Evolutionary conservation across 163 green algal species (phyloP), one percentile per base, ranked within the genome.

Genomic region (Scenedesmus sp.): DNA sequence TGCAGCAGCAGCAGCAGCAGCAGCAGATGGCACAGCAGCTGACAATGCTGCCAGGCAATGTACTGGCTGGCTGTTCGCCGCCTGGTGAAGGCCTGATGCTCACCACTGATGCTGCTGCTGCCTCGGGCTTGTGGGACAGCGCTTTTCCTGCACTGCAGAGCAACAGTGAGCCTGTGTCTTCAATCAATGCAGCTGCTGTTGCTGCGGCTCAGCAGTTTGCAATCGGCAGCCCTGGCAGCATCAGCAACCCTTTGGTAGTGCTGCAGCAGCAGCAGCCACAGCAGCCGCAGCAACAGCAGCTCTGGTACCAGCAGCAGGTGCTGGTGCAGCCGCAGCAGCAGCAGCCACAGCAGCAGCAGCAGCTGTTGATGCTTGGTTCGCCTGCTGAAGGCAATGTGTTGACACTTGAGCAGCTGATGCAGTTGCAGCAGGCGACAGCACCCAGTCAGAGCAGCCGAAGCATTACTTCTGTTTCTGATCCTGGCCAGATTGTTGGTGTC

Each of bases 261-360:
- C 66, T 76, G 79, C 79, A 86, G 79, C 83, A 70, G 86, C 86
- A 90, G 86, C 86, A 83, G 86, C 20, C 62, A 55, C 87, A 89
- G 84, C 66, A 26, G 2, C 66, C 26, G 16, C 66, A 76, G 66
- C 66, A 76, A 1, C 66, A 76, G 66, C 66, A 76, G 66, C 66
- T 34, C 1, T 76, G 66, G 66, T 34, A 76, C 6, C 66, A 76
- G 66, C 66, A 76, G n/a, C 26, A 55, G 60, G 5, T 62, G 84
- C 60, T 54, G 56, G 7, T 55, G 84, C 67, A 91, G 73, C 70
- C 13, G 8, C 64, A 67, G 87, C 66, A 52, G 34, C 64, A 52
- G 64, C 62, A 83, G 34, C 34, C 34, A 46, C 87, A 91, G 73
- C 87, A 84, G 26, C 60, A 59, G 23, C 34, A 76, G 67, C 57